phyloP scores from a whole-genome alignment of 2,329 filamentous ascomycete genomes.

The Colletotrichum lupini region DNA sequence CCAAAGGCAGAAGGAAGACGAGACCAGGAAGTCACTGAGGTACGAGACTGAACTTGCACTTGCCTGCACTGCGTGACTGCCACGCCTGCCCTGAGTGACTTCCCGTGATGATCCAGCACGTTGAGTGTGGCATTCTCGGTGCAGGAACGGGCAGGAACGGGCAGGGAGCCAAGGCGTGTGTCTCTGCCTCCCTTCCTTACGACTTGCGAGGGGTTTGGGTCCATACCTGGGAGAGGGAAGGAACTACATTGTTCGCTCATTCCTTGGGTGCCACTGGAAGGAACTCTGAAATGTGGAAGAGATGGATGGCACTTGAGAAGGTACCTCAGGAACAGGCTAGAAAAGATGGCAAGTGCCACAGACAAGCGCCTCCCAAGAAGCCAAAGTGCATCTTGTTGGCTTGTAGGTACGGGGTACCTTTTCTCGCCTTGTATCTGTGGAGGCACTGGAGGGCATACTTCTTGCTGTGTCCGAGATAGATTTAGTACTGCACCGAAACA shows the following conservation, averaged over 20 bases:
- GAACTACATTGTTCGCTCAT: neutral
- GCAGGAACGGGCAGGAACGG: neutral
- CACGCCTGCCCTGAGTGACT: neutral
- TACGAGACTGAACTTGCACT: too few relatives aligned
- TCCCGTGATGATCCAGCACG: neutral
- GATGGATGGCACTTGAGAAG: too few relatives aligned
- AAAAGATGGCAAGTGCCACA: neutral
- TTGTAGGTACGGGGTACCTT: neutral
- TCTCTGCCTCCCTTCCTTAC: neutral
- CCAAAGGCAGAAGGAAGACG: neutral
- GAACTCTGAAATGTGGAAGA: neutral
- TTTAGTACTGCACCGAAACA: constrained; percentile 1
- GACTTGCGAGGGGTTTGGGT: neutral
- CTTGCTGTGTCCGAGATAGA: neutral
- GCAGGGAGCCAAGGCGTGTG: neutral
- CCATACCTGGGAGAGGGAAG: neutral
- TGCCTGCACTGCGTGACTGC: neutral
- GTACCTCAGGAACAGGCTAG: neutral
- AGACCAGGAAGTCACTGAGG: neutral
- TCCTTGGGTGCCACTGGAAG: neutral
- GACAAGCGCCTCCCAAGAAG: neutral
- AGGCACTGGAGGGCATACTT: too few relatives aligned
- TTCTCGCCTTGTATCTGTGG: neutral
- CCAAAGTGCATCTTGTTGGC: neutral
- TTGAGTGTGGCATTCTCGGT: neutral